Percentiles rank a stretch among this genome's conserved stretches.
phyloP scores from a whole-genome alignment of 768 basidiomycete species.

The Suillus discolor region DNA sequence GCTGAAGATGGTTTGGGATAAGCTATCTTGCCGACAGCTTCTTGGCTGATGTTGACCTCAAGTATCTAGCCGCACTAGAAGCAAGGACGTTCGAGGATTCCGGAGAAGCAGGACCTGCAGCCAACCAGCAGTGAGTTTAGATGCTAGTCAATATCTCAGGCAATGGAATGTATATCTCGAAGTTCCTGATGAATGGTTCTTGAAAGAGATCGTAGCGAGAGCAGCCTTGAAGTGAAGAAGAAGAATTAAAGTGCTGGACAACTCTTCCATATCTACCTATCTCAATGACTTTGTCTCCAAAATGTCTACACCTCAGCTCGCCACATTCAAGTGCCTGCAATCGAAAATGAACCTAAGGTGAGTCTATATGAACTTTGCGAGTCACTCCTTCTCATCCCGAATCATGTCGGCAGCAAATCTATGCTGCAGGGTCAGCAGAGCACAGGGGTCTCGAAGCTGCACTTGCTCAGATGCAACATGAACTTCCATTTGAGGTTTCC shows the following conservation, averaged over 20 bases:
- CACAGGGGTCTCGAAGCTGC: constrained; percentile 72
- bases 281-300: constrained; percentile 24
- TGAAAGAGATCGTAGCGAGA: too few species aligned
- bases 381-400: background rate
- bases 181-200: too few species aligned
- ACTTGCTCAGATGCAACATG: constrained; percentile 76
- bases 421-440: constrained; percentile 80
- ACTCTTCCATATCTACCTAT: background rate
- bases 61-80: too few species aligned
- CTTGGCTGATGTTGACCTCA: too few species aligned
- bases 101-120: too few species aligned
- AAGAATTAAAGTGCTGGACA: background rate
- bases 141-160: too few species aligned
- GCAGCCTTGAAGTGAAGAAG: too few species aligned
- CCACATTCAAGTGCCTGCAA: constrained; percentile 80
- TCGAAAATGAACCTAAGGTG: constrained; percentile 96
- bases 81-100: too few species aligned
- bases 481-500: constrained; percentile 90
- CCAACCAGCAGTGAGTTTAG: too few species aligned
- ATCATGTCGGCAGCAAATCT: constrained; percentile 55
- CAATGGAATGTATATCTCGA: too few species aligned
- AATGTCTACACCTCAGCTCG: constrained; percentile 78
- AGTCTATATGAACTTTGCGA: constrained; percentile 20
- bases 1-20: too few species aligned
- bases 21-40: too few species aligned